Evolutionary conservation across 768 basidiomycete genomes (phyloP), one percentile per base, ranked within the genome.

Genomic region (Mycena olivaceomarginata): DNA sequence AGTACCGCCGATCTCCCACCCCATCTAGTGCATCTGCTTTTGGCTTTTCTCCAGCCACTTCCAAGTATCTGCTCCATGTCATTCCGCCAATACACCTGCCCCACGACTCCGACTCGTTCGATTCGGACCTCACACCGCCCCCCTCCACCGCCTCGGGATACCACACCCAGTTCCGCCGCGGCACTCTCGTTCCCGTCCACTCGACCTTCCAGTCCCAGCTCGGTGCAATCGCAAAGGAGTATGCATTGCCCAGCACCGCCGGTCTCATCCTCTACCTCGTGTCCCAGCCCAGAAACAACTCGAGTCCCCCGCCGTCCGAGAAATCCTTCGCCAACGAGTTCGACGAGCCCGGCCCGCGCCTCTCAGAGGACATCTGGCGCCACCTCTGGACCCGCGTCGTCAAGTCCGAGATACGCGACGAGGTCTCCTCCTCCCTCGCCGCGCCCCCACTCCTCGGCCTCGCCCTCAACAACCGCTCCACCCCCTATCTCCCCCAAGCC

Each of bases 221-320:
- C 12, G 88, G 89, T 25, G 95, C 96, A 9, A 98, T 99, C 67
- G 97, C 98, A 16, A 94, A 94, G 85, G 98, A 99, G 85, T 99
- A 97, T 82, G 95, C 96, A 4, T 88, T 99, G 20, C 98, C 98
- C 1, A 96, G 94, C 79, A 96, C 95, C 0, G 85, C 91, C 16
- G 98, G 98, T 7, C 86, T 99, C 63, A 88, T 96, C 57, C 89
- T 99, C 2, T 99, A 97, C 84, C 92, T 99, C 62, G 91, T 96
- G 59, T 88, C 86, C 13, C 75, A 79, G 37, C 68, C 60, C 41
- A 5, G 13, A 10, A 37, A 20, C n/a, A n/a, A 3, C 25, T 40
- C 5, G n/a, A 72, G 70, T 40, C 63, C 70, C 5, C 70, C 69
- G 6, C 64, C 72, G 20, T 51, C 53, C 31, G 72, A 66, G 37